Evolutionary conservation across 1,284 basidiomycete species (phyloP).

Genomic region (Malassezia caprae): DNA sequence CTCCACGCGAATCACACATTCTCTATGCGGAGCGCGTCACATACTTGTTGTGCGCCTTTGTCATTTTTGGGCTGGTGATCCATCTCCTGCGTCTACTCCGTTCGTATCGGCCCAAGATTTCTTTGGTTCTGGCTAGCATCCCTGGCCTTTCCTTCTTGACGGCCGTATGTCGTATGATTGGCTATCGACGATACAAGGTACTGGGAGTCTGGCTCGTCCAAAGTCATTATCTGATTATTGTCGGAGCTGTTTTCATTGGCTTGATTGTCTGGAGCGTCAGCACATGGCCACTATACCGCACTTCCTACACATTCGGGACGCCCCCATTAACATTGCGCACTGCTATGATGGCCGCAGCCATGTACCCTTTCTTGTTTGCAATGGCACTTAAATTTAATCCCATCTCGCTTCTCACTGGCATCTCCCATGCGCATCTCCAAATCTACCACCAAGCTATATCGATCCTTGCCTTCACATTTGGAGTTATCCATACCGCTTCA

Average conservation of each 20-base stretch:
- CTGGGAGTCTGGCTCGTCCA: neutral
- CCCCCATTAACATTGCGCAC: slow-evolving; percentile 34
- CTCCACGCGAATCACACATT: neutral
- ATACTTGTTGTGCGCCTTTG: slow-evolving; percentile 1
- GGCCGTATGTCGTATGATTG: neutral
- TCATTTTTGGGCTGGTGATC: slow-evolving; percentile 1
- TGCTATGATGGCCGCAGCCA: slow-evolving; percentile 33
- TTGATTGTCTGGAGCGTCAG: slow-evolving; percentile 22
- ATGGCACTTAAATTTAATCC: slow-evolving; percentile 38
- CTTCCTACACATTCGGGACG: slow-evolving; percentile 22
- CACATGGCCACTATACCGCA: slow-evolving; percentile 32
- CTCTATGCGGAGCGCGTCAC: neutral
- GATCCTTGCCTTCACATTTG: slow-evolving; percentile 34
- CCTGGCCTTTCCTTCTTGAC: neutral
- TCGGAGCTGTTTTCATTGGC: slow-evolving; percentile 3
- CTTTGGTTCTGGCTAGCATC: neutral
- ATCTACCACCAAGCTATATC: slow-evolving; percentile 42
- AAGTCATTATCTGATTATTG: slow-evolving; percentile 3
- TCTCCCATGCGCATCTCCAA: slow-evolving; percentile 34
- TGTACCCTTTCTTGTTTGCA: slow-evolving; percentile 38
- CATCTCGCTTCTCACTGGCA: slow-evolving; percentile 32
- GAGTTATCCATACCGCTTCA: slow-evolving; percentile 33
- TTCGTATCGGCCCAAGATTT: neutral
- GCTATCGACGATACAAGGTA: neutral
- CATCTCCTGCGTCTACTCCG: slow-evolving; percentile 2